Evolutionary conservation across 1,139 yeast genomes (phyloP), one percentile per base, ranked within the genome.

Genomic region (Hyphopichia khmerensis): DNA sequence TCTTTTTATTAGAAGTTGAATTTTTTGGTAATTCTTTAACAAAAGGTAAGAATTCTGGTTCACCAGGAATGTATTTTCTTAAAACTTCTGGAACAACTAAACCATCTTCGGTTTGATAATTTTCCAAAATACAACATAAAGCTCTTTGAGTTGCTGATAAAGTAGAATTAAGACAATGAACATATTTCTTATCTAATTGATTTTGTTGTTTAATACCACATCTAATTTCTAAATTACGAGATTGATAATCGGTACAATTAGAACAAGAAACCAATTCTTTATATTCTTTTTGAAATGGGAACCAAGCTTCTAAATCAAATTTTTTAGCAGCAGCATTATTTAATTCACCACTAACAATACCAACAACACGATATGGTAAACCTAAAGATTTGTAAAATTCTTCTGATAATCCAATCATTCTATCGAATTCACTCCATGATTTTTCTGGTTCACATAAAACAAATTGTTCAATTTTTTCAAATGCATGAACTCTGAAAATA

Each of bases 301-400:
- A 95, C 99, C 99, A 93, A 38, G 99, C 99, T 77, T 93, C 99
- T 64, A 93, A 79, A 72, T 93, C 99, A 75, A 85, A 93, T 72
- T 93, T 93, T 79, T 93, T 93, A 53, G 99, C 97, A 48, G 99
- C 99, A 43, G 99, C 98, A 58, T 95, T 93, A 79, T 95, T 95
- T 65, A 95, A 82, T 73, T 93, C 99, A 55, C 99, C 99, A 48
- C 96, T 88, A 48, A 95, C 99, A 68, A 95, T 93, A 55, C 96
- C 96, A 49, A 95, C 99, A 47, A 93, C 95, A 68, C 98, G 82
- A 79, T 93, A 93, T 50, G 99, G 99, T 59, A 93, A 74, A 38
- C 91, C 91, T 56, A 93, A 81, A 32, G 95, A 82, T 74, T 90
- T 79, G 77, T 93, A 95, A 67, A 93, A 95, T 59, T 86, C 95